phyloP scores from a whole-genome alignment of 306 rosid genomes.

The Cucumis melo region DNA sequence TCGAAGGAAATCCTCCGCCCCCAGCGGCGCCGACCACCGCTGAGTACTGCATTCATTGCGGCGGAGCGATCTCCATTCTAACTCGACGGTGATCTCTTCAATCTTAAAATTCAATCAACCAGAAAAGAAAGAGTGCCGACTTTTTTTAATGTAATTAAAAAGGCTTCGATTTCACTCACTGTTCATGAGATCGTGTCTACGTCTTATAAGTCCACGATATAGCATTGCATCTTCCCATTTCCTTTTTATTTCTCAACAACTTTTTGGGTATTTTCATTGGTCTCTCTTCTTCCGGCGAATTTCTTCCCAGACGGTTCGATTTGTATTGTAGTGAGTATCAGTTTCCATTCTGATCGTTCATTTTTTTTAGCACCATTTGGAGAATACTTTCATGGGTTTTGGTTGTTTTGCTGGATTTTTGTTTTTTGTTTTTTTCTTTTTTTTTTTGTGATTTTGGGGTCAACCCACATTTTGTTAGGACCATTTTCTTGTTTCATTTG shows the following conservation, averaged over 20 bases:
- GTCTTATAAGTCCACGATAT: background rate
- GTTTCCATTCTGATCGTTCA: background rate
- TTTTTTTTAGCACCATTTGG: background rate
- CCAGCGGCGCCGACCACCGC: slow-evolving; percentile 1
- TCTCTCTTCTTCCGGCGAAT: background rate
- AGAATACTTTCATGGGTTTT: background rate
- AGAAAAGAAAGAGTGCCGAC: background rate
- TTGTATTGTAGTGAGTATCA: background rate
- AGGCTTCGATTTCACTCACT: background rate
- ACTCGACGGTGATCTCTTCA: background rate
- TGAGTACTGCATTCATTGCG: background rate
- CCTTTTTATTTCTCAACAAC: background rate
- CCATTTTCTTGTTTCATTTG: background rate
- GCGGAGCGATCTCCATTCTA: background rate
- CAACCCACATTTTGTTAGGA: background rate
- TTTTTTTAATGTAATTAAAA: background rate
- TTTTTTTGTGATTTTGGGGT: background rate
- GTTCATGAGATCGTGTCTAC: background rate
- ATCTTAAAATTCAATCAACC: background rate
- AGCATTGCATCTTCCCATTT: background rate
- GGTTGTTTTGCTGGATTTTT: background rate
- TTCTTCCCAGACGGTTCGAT: background rate
- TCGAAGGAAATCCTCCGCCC: background rate
- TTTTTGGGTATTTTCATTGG: background rate
- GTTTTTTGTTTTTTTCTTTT: background rate